A percentile compares a stretch with the other conserved stretches of the same genome.
Conservation (phyloP, 2,329 filamentous ascomycete genomes). For the Botrytis aclada region DNA sequence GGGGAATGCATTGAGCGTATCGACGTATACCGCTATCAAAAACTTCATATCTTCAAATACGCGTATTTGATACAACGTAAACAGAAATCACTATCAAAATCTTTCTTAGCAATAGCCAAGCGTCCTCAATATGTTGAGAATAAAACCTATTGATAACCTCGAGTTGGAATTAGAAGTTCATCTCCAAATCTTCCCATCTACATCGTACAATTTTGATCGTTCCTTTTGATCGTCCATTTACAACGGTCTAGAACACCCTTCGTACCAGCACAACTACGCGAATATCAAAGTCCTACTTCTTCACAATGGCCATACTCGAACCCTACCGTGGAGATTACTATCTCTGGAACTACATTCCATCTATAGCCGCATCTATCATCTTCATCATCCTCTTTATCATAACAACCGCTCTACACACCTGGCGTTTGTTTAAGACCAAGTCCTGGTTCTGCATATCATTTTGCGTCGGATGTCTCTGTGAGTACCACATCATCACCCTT, state of each 20-base stretch:
- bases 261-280: neutral
- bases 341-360: slow-evolving; percentile 44
- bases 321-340: neutral
- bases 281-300: neutral
- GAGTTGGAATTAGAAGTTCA: neutral
- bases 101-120: neutral
- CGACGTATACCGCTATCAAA: neutral
- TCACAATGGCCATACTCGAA: neutral
- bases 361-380: slow-evolving; percentile 42
- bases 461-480: slow-evolving; percentile 41
- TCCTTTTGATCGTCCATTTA: neutral
- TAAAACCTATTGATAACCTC: neutral
- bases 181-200: neutral
- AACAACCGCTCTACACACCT: slow-evolving; percentile 32
- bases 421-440: slow-evolving; percentile 33
- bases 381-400: slow-evolving; percentile 40
- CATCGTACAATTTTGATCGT: neutral
- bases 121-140: neutral
- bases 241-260: neutral
- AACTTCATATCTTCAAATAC: neutral
- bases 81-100: neutral
- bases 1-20: neutral
- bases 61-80: neutral
- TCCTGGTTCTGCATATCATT: slow-evolving; percentile 39
- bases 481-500: slow-evolving; percentile 14